Conservation (phyloP, 305 asterid genomes). For the Lippia alba region DNA sequence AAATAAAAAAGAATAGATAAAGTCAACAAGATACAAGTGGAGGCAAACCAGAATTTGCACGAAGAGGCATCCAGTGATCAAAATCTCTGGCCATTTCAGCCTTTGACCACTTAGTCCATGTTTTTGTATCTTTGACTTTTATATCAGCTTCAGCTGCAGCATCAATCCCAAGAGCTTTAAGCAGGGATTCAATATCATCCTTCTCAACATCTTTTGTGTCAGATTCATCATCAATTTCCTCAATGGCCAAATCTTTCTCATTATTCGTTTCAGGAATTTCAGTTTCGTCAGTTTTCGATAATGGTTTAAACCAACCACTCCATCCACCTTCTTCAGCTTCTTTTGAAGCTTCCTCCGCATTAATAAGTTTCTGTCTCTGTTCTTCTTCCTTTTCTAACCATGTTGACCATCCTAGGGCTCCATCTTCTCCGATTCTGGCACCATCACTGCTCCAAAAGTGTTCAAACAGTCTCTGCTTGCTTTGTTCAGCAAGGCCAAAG, state of each 20-base stretch:
- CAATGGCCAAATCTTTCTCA: slow-evolving; percentile 49
- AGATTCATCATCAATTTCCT: slow-evolving; percentile 62
- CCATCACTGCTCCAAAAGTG: slow-evolving; percentile 93
- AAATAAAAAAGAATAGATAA: slow-evolving; percentile 22
- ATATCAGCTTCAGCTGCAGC: slow-evolving; percentile 73
- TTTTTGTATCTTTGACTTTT: slow-evolving; percentile 71
- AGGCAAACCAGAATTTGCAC: slow-evolving; percentile 61
- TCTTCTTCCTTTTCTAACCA: slow-evolving; percentile 98
- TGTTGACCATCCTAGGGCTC: slow-evolving; percentile 92
- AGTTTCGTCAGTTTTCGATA: slow-evolving; percentile 54
- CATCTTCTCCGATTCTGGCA: slow-evolving; percentile 96
- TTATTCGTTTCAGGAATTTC: slow-evolving; percentile 47
- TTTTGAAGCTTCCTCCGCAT: slow-evolving; percentile 68
- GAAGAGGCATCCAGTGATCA: slow-evolving; percentile 89
- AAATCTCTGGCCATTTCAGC: slow-evolving; percentile 76
- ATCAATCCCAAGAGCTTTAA: slow-evolving; percentile 89
- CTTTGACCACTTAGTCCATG: slow-evolving; percentile 90
- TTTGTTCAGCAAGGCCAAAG: slow-evolving; percentile 82
- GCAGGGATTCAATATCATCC: slow-evolving; percentile 83
- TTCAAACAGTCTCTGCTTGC: slow-evolving; percentile 84
- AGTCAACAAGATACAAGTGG: slow-evolving; percentile 24
- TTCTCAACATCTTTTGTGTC: slow-evolving; percentile 57
- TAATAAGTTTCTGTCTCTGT: slow-evolving; percentile 68
- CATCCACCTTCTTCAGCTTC: slow-evolving; percentile 87
- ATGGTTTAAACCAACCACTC: slow-evolving; percentile 94